These are phyloP conservation scores for Wallacemonas sp. DNA, from an alignment of 208 protist species.

Conservation along the genomic window DNA sequence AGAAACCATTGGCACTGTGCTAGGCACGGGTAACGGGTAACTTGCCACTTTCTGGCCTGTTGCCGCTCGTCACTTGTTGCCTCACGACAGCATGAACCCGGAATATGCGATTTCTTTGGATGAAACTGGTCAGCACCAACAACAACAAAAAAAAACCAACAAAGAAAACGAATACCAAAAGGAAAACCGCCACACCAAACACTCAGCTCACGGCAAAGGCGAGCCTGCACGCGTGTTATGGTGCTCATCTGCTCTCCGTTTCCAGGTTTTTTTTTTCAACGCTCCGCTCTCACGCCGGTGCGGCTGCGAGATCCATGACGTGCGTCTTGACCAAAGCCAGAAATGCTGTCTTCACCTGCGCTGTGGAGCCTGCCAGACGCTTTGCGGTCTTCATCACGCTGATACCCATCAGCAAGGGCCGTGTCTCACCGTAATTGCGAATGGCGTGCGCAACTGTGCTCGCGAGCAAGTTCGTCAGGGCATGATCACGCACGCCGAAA, in stretches of 20 bases:
- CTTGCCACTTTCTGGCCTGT: too few relatives aligned
- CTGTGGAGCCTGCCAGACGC: slow-evolving; percentile 21
- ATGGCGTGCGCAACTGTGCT: slow-evolving; percentile 54
- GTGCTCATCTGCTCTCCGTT: too few relatives aligned
- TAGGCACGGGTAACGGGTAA: too few relatives aligned
- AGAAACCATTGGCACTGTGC: too few relatives aligned
- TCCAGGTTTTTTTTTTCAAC: too few relatives aligned
- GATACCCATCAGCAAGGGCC: slow-evolving; percentile 67
- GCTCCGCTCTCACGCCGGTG: too few relatives aligned
- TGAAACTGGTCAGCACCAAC: background rate
- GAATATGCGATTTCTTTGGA: background rate
- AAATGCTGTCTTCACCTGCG: slow-evolving; percentile 38
- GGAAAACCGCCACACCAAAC: background rate
- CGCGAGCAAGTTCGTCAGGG: slow-evolving; percentile 71
- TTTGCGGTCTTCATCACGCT: slow-evolving; percentile 55
- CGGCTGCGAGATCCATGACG: slow-evolving; percentile 33
- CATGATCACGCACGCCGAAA: slow-evolving; percentile 77
- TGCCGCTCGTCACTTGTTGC: too few relatives aligned
- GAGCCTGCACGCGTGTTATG: too few relatives aligned
- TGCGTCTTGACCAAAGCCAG: slow-evolving; percentile 31
- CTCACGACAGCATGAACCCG: too few relatives aligned
- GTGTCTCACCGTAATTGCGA: slow-evolving; percentile 40
- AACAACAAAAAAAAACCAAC: background rate
- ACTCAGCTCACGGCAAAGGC: too few relatives aligned
- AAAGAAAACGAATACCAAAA: background rate